Percentiles rank a stretch among this genome's conserved stretches.
These are phyloP conservation scores for Trametes versicolor DNA, from an alignment of 1,284 basidiomycete species.

Conservation along the genomic window DNA sequence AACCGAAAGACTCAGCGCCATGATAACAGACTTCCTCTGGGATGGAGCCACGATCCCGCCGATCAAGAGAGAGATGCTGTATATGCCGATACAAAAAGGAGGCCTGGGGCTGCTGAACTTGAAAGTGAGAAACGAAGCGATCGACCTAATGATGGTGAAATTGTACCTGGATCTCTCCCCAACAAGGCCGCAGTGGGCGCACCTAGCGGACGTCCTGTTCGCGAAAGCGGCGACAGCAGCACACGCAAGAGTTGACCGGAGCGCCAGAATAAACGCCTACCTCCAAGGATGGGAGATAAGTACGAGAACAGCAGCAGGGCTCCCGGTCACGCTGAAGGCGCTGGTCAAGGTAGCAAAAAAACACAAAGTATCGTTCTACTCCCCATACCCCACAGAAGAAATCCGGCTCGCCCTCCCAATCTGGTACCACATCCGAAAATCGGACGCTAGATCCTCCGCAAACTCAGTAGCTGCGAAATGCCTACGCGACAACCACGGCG, in stretches of 20 bases:
- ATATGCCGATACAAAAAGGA: background rate
- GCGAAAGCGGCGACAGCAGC: background rate
- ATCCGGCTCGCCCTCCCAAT: no score
- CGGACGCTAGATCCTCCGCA: no score
- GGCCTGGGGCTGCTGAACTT: background rate
- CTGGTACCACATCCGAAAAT: no score
- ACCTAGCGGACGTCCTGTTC: slow-evolving; percentile 30
- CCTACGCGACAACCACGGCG: no score
- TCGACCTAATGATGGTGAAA: slow-evolving; percentile 34
- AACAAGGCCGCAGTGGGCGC: slow-evolving; percentile 33
- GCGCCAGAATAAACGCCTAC: background rate
- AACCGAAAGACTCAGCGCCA: background rate
- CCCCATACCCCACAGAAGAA: background rate
- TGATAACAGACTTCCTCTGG: background rate
- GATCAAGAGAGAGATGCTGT: background rate
- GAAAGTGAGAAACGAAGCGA: slow-evolving; percentile 27
- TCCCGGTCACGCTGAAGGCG: background rate
- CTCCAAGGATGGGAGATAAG: background rate
- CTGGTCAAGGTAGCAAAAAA: background rate
- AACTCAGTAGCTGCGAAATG: no score
- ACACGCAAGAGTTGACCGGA: background rate
- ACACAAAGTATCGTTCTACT: background rate
- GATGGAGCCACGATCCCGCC: background rate
- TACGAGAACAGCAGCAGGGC: background rate
- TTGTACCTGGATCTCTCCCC: slow-evolving; percentile 21